Conservation (phyloP, 352 stramenopile species). For the Globisporangium orthogonon region DNA sequence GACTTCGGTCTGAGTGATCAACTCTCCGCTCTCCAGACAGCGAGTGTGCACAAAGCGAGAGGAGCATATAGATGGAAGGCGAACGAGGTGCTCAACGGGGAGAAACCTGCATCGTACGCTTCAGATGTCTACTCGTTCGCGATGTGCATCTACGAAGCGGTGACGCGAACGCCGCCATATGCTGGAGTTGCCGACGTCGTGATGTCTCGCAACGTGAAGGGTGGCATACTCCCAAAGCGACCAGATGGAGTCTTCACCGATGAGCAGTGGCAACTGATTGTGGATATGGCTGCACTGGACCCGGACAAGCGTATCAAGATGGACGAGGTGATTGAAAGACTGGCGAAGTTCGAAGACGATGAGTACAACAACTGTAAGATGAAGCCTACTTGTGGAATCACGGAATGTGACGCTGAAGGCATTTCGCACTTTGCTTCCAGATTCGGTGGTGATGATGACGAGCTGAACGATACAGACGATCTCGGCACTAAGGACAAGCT, state of each 20-base stretch:
- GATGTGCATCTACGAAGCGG: background rate
- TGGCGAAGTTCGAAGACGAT: background rate
- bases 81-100: background rate
- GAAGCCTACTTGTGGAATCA: too few relatives aligned
- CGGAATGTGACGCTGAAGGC: too few relatives aligned
- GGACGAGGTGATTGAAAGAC: background rate
- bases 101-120: background rate
- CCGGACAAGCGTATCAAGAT: background rate
- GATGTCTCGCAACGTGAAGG: background rate
- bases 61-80: background rate
- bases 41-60: background rate
- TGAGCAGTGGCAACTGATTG: background rate
- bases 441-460: too few relatives aligned
- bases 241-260: background rate
- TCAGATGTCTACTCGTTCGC: background rate
- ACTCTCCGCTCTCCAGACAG: background rate
- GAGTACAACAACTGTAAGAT: background rate
- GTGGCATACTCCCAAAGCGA: background rate
- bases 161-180: background rate
- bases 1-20: background rate
- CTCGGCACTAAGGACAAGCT: background rate
- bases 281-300: background rate
- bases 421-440: too few relatives aligned
- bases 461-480: background rate
- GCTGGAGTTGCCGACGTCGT: background rate